Conservation (phyloP, 352 stramenopile genomes). For the Phytopythium mirpurense region DNA sequence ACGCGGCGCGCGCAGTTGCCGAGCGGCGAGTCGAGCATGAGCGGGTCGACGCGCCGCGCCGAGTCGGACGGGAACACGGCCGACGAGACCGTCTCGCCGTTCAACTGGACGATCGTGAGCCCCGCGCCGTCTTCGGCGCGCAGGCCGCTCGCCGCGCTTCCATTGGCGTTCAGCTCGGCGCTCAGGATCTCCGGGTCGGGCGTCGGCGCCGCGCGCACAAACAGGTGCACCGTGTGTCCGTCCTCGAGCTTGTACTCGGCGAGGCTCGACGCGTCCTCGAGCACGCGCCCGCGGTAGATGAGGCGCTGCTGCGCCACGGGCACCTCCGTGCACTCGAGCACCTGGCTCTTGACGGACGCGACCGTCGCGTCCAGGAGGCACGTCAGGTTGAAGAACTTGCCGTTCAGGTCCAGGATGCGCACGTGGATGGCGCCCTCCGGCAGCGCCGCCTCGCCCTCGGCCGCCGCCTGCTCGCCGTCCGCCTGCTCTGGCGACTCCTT, state of each 20-base stretch:
- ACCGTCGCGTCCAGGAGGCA: constrained; percentile 68
- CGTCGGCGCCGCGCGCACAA: constrained; percentile 65
- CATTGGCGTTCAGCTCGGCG: constrained; percentile 27
- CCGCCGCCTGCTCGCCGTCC: constrained; percentile 5
- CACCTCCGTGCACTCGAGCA: constrained; percentile 72
- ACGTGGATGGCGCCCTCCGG: constrained; percentile 44
- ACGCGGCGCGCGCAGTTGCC: constrained; percentile 79
- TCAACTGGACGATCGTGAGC: constrained; percentile 71
- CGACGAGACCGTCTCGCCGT: constrained; percentile 77
- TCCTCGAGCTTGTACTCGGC: constrained; percentile 88
- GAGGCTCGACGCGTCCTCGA: constrained; percentile 76
- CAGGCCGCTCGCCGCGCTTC: constrained; percentile 11
- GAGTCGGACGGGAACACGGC: constrained; percentile 83
- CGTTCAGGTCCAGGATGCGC: constrained; percentile 79
- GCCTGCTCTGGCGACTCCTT: constrained; percentile 6
- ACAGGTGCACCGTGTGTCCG: constrained; percentile 89
- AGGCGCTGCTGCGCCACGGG: constrained; percentile 72
- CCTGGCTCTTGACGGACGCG: constrained; percentile 55
- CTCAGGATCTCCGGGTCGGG: constrained; percentile 55
- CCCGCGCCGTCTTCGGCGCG: constrained; percentile 36
- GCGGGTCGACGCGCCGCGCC: constrained; percentile 67
- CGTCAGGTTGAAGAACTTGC: constrained; percentile 78
- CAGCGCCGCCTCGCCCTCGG: constrained; percentile 10
- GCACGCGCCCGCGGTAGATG: constrained; percentile 88
- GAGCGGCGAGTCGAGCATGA: constrained; percentile 82